Conservation (phyloP, 1,284 basidiomycete species). For the Sporisorium scitamineum region DNA sequence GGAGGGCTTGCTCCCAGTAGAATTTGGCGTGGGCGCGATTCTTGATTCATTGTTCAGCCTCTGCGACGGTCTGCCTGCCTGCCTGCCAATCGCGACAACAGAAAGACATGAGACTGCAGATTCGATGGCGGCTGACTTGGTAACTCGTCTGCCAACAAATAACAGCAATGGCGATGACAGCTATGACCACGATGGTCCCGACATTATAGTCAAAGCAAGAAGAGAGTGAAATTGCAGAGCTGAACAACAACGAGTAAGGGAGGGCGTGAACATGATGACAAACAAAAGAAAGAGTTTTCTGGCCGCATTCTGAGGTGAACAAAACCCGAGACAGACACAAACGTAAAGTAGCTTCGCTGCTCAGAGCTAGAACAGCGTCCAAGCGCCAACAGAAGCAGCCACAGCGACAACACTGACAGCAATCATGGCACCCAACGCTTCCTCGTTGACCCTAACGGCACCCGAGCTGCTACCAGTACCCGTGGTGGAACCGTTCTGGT, state of each 20-base stretch:
- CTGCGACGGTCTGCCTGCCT: too few relatives aligned
- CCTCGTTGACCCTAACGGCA: not conserved
- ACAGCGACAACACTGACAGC: constrained; percentile 13
- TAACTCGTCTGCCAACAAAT: too few relatives aligned
- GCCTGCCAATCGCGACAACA: too few relatives aligned
- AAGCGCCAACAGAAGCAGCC: constrained; percentile 15
- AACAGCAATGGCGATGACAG: too few relatives aligned
- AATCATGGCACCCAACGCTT: constrained; percentile 1
- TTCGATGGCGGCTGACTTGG: too few relatives aligned
- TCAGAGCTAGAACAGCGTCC: constrained; percentile 24
- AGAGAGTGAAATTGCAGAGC: not conserved
- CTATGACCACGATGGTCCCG: too few relatives aligned
- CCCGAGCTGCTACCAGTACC: not conserved
- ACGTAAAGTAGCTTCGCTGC: too few relatives aligned
- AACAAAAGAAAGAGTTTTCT: not conserved
- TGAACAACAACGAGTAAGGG: not conserved
- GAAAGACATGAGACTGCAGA: too few relatives aligned
- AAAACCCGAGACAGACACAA: not conserved
- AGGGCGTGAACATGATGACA: not conserved
- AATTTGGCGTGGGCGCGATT: too few relatives aligned
- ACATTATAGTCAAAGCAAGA: too few relatives aligned
- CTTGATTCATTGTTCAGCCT: too few relatives aligned
- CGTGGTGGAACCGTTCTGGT: not conserved
- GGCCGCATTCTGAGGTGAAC: not conserved
- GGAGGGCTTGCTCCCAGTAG: too few relatives aligned